phyloP scores from a whole-genome alignment of 495 filamentous ascomycete species.

The Bombardia bombarda region DNA sequence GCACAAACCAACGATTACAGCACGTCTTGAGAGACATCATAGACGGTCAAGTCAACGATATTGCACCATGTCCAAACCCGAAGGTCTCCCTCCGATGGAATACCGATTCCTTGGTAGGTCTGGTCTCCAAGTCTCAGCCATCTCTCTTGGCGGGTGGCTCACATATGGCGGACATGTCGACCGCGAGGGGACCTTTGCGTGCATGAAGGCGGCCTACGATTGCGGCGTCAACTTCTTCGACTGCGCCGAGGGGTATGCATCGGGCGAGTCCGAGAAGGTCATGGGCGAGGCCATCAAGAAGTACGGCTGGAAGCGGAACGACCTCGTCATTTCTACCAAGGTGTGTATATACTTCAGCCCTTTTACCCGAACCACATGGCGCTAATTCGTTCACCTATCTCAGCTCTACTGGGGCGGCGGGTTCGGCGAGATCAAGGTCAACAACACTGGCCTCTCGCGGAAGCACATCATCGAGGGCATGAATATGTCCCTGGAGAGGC shows the following conservation, averaged over 20 bases:
- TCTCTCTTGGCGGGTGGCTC: conserved; percentile 68
- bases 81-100: conserved; percentile 54
- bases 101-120: conserved; percentile 70
- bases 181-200: conserved; percentile 47
- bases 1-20: no score
- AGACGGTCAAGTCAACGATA: no score
- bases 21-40: no score
- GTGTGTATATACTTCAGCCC: conserved; percentile 50
- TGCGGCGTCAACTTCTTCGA: conserved; percentile 54
- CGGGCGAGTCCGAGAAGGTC: conserved; percentile 45
- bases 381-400: no score
- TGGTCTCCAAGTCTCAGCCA: conserved; percentile 66
- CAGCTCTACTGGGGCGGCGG: no score
- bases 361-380: no score
- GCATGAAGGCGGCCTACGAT: conserved; percentile 64
- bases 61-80: conserved; percentile 30
- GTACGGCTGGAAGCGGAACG: conserved; percentile 55
- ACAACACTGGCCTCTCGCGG: conserved; percentile 51
- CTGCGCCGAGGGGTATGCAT: conserved; percentile 33
- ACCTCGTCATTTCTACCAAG: conserved; percentile 65
- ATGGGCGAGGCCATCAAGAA: conserved; percentile 53
- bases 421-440: conserved; percentile 45
- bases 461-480: conserved; percentile 67
- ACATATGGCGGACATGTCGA: conserved; percentile 74
- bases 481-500: conserved; percentile 46